Conservation (phyloP, 331 rosid species). For the Pyrus hybrid region DNA sequence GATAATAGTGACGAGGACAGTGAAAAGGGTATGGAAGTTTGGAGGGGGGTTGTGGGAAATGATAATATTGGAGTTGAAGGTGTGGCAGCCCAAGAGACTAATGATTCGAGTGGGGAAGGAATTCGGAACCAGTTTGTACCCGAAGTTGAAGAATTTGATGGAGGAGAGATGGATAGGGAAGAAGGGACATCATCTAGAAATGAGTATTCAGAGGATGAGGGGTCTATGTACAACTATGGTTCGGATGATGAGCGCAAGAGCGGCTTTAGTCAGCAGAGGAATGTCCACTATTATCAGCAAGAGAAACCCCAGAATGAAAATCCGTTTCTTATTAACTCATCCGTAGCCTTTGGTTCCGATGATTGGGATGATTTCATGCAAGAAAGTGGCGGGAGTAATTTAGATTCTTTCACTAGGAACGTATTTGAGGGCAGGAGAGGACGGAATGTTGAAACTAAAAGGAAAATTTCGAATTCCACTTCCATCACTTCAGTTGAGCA, state of each 20-base stretch:
- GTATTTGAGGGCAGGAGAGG: constrained; percentile 16
- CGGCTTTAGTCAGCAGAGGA: constrained; percentile 17
- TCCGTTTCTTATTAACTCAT: constrained; percentile 60
- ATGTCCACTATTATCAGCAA: constrained; percentile 11
- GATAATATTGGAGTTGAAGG: constrained; percentile 14
- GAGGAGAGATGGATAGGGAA: constrained; percentile 21
- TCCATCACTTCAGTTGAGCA: constrained; percentile 23
- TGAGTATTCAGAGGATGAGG: constrained; percentile 68
- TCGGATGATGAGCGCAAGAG: constrained; percentile 27
- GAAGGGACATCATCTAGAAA: constrained; percentile 41
- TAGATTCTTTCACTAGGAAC: constrained; percentile 24
- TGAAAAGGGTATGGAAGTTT: constrained; percentile 6
- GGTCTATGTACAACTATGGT: constrained; percentile 47
- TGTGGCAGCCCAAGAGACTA: neutral
- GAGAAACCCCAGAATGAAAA: constrained; percentile 37
- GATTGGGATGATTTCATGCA: constrained; percentile 75
- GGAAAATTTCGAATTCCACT: constrained; percentile 8
- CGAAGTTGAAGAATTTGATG: constrained; percentile 15
- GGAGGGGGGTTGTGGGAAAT: neutral
- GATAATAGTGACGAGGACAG: constrained; percentile 5
- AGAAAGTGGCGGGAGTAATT: constrained; percentile 26
- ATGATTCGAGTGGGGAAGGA: constrained; percentile 15
- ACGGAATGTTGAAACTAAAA: constrained; percentile 9
- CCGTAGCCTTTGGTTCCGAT: constrained; percentile 74
- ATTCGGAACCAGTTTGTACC: constrained; percentile 7